Conservation (phyloP, 1,284 basidiomycete genomes). For the Naganishia liquefaciens region DNA sequence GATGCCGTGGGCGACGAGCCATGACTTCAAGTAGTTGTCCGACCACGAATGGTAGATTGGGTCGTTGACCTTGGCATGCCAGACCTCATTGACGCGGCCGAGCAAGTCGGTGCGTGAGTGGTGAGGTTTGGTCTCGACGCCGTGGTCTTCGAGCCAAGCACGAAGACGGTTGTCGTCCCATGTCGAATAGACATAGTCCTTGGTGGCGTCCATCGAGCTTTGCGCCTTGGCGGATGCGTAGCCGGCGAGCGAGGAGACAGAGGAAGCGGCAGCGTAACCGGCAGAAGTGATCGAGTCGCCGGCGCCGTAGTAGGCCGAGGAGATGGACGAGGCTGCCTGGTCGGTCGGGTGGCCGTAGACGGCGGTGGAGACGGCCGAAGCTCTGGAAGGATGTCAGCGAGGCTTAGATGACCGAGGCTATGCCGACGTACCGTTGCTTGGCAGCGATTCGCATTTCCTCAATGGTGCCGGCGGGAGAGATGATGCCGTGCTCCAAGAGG, state of each 20-base stretch:
- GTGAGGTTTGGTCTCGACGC: conserved; percentile 66
- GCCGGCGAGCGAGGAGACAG: conserved; percentile 45
- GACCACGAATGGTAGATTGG: conserved; percentile 82
- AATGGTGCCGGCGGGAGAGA: conserved; percentile 72
- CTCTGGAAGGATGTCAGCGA: conserved; percentile 48
- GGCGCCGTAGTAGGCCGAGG: conserved; percentile 33
- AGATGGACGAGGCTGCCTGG: conserved; percentile 41
- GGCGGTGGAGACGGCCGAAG: conserved; percentile 58
- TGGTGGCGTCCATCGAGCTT: conserved; percentile 65
- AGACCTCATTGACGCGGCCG: conserved; percentile 67
- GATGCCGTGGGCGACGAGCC: conserved; percentile 77
- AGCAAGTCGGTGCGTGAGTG: conserved; percentile 69
- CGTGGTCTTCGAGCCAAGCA: conserved; percentile 71
- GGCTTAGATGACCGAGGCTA: not conserved
- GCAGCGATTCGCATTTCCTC: conserved; percentile 78
- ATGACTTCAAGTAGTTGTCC: conserved; percentile 78
- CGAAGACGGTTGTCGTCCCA: conserved; percentile 78
- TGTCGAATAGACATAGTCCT: conserved; percentile 81
- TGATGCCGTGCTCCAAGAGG: conserved; percentile 81
- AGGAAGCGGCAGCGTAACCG: conserved; percentile 57
- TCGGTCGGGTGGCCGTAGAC: conserved; percentile 61
- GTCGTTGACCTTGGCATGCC: conserved; percentile 61
- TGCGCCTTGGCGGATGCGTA: conserved; percentile 59
- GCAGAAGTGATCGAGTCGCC: conserved; percentile 34
- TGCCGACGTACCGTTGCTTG: conserved; percentile 61